These are phyloP conservation scores for Eimeria praecox DNA, from an alignment of 169 alveolate species.

Conservation along the genomic window DNA sequence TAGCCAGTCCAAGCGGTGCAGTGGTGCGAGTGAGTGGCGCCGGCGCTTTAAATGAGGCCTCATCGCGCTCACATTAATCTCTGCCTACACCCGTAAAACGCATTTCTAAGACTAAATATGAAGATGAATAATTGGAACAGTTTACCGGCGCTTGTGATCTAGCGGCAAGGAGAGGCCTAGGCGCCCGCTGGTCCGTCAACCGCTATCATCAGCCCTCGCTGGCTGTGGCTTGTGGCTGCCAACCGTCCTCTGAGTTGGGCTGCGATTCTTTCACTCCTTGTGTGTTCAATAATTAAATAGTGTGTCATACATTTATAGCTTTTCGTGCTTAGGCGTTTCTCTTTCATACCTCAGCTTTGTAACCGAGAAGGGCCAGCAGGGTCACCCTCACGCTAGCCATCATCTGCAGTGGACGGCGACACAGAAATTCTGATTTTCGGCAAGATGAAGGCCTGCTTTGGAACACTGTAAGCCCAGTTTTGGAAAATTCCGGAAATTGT, in stretches of 20 bases:
- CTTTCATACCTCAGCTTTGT: not conserved
- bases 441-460: too few species aligned
- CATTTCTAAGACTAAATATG: not conserved
- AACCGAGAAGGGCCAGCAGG: not conserved
- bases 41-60: not conserved
- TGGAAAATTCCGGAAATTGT: not conserved
- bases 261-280: not conserved
- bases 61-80: not conserved
- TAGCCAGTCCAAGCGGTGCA: not conserved
- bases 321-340: not conserved
- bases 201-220: constrained; percentile 15
- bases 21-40: not conserved
- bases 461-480: not conserved
- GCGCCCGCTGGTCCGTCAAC: not conserved
- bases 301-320: not conserved
- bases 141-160: not conserved
- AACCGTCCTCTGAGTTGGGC: not conserved
- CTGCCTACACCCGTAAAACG: not conserved
- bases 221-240: constrained; percentile 17
- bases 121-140: too few species aligned
- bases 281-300: not conserved
- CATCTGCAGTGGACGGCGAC: not conserved
- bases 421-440: not conserved
- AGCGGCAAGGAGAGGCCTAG: not conserved
- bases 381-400: not conserved